A percentile compares a stretch with the other conserved stretches of the same genome.
phyloP scores from a whole-genome alignment of 192 early-diverging fungal genomes.

The Fimicolochytrium jonesii region DNA sequence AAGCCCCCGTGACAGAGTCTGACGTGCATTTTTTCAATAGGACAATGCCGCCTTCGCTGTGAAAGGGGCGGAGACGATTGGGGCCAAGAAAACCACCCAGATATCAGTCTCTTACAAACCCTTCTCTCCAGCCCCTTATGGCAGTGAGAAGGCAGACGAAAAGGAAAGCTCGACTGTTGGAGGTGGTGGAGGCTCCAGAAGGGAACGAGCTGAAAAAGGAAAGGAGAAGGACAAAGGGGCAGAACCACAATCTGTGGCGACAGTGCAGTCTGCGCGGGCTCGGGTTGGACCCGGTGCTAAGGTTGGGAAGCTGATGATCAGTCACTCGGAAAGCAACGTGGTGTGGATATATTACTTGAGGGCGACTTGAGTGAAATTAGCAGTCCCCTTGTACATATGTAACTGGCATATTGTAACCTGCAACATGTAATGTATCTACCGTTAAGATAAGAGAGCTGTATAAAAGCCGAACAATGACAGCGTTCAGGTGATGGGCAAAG shows the following conservation, averaged over 20 bases:
- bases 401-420: too few species aligned
- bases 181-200: background rate
- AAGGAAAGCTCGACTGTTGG: background rate
- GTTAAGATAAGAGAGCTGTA: too few species aligned
- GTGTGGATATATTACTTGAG: slow-evolving; percentile 48
- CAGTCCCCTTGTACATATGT: too few species aligned
- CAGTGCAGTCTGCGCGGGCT: too few species aligned
- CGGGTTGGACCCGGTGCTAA: slow-evolving; percentile 17
- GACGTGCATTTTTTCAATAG: slow-evolving; percentile 16
- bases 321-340: slow-evolving; percentile 36
- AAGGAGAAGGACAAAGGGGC: background rate
- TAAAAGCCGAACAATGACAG: too few species aligned
- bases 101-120: slow-evolving; percentile 45
- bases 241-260: background rate
- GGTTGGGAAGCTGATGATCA: slow-evolving; percentile 45
- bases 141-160: background rate
- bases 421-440: too few species aligned
- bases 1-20: too few species aligned
- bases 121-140: slow-evolving; percentile 5
- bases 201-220: background rate
- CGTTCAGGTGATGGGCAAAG: too few species aligned
- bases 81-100: slow-evolving; percentile 48
- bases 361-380: too few species aligned
- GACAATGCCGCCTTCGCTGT: slow-evolving; percentile 58
- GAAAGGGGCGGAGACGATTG: slow-evolving; percentile 48